Base-by-base conservation (phyloP, 306 rosid species). In the Dalbergia cochinchinensis region DNA sequence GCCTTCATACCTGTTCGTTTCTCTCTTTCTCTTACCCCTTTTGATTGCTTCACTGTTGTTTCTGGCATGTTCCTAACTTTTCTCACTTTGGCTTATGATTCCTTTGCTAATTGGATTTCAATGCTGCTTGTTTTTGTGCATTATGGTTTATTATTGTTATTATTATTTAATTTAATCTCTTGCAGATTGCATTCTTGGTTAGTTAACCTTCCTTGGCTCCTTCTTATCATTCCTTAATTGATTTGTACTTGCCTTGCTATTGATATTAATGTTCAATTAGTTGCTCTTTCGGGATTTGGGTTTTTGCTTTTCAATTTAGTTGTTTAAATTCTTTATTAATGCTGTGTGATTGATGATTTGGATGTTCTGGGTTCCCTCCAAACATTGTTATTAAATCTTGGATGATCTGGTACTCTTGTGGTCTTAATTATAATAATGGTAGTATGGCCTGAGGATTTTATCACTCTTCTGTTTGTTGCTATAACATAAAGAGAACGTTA, bases 1-100 rank as follows among this genome's bases (percentile, higher is more conserved):
- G 99, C 77, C 99, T 95, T 45, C 98, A 95, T 82, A 89, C 99
- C 45, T 95, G 98, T 95, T 45, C 69, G 88, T 89, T 20, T 73
- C 13, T 78, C 42, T 5, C 62, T 69, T 79, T 10, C 60, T 54
- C 20, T 54, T 66, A 7, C 11, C 47, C n/a, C 54, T 48, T 14
- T 48, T 5, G n/a, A 45, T 19, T 85, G 74, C 73, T 74, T 67
- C 13, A 4, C 60, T 54, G n/a, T 58, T 5, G 26, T 72, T 64
- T 55, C 20, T 42, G 47, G 6, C 47, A 42, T 42, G 47, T 42
- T 7, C 47, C 47, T 42, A 2, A 42, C 10, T 7, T 37, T 4
- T 37, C 31, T n/a, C n/a, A 1, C 31, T 26, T 3, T 26, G 31
- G 31, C 31, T 3, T 26, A 1, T 26, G 31, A 26, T 26, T 26